Evolutionary conservation across 202 grass and related monocot species (phyloP), one percentile per base, ranked within the genome.

Genomic region (Setaria viridis): DNA sequence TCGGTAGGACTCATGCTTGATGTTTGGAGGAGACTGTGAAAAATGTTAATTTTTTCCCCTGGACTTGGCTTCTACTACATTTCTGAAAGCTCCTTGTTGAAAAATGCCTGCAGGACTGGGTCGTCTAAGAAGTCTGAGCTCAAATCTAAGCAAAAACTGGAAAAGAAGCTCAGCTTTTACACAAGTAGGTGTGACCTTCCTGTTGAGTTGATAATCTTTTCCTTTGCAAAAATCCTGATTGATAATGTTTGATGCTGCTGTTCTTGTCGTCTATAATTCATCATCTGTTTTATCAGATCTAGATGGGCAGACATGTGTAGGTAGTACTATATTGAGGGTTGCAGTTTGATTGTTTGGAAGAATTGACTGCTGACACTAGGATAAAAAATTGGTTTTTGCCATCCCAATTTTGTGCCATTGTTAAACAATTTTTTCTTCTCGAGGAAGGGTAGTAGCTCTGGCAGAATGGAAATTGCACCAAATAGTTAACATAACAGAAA

Each of bases 91-190:
- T 62, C 7, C 2, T 79, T 63, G 3, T 76, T 41, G 39, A 41
- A 41, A 41, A 41, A 41, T 41, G 4, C 63, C 55, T 80, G 62
- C 75, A 91, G 85, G 89, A 84, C 80, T 49, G 76, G 85, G 21
- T 87, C 74, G 1, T 80, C 89, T 65, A 91, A 70, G 37, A 88
- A 88, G 64, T 81, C 87, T 46, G 89, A 91, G 20, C 46, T 85
- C 62, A 91, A 91, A 73, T 88, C 90, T 62, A 70, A 92, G 74
- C 74, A 92, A 60, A 92, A 83, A 64, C 16, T 92, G 13, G 90
- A 92, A 42, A 92, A 92, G 83, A 89, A 86, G 54, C 72, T 83
- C 11, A 70, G 47, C 51, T 89, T 92, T 70, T 92, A 92, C 59
- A 42, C 86, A 79, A 89, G 90, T 88, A 67, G 17, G 77, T 85